Conservation (phyloP, 768 basidiomycete genomes). For the Mycena floridula region DNA sequence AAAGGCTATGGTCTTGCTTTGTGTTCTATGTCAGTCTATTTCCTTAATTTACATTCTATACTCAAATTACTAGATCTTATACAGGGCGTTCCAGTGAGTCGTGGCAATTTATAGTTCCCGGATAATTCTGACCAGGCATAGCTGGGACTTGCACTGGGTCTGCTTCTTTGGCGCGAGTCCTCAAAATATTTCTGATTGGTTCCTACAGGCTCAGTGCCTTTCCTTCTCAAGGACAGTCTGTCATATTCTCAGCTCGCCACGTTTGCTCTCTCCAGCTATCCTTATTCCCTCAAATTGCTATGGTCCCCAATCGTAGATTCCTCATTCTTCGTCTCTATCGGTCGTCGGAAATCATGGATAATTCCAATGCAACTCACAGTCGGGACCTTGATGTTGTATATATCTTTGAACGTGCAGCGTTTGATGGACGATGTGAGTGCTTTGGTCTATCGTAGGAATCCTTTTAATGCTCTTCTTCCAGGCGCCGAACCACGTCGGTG, state of each 20-base stretch:
- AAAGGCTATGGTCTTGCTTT: conserved; percentile 76
- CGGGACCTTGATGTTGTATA: conserved; percentile 75
- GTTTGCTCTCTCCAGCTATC: conserved; percentile 89
- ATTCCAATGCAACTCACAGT: conserved; percentile 94
- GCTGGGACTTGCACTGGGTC: conserved; percentile 87
- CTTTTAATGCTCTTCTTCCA: conserved; percentile 23
- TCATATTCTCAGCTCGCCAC: conserved; percentile 96
- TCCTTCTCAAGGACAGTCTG: conserved; percentile 89
- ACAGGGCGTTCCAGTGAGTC: conserved; percentile 85
- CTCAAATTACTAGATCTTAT: conserved; percentile 48
- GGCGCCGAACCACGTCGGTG: conserved; percentile 75
- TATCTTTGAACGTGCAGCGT: conserved; percentile 67
- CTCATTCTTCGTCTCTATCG: conserved; percentile 70
- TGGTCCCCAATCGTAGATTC: conserved; percentile 99
- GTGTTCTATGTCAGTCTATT: conserved; percentile 72
- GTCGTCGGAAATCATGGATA: conserved; percentile 98
- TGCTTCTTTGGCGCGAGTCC: too few species aligned
- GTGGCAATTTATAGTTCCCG: too few species aligned
- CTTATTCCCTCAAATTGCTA: conserved; percentile 92
- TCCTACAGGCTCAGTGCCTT: conserved; percentile 90
- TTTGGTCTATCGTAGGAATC: conserved; percentile 1
- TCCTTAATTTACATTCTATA: conserved; percentile 5
- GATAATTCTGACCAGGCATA: conserved; percentile 19
- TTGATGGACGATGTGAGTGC: conserved; percentile 68
- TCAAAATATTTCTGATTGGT: conserved; percentile 5